Evolutionary conservation across 2,329 filamentous ascomycete genomes (phyloP).

Genomic region (Fonsecaea multimorphosa): DNA sequence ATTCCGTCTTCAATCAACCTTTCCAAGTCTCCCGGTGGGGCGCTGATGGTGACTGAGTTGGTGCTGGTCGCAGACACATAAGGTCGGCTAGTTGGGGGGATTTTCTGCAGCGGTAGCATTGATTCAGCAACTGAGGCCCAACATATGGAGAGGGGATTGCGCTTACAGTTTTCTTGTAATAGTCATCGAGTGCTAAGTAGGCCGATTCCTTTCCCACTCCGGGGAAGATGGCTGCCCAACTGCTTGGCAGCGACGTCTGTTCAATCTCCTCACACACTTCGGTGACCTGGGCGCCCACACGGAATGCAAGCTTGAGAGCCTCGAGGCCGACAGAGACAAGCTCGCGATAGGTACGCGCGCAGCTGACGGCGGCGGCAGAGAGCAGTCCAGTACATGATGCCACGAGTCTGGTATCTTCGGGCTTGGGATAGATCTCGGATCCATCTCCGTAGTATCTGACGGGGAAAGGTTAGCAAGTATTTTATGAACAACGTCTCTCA

Average conservation of each 20-base stretch:
- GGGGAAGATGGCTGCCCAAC: conserved; percentile 8
- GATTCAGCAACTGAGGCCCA: background rate
- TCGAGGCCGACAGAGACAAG: conserved; percentile 9
- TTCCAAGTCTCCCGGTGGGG: conserved; percentile 6
- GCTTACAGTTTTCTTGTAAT: conserved; percentile 2
- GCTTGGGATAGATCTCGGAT: conserved; percentile 6
- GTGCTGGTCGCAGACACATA: conserved; percentile 9
- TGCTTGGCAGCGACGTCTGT: background rate
- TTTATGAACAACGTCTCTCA: background rate
- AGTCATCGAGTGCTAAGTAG: background rate
- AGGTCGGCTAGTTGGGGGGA: conserved; percentile 5
- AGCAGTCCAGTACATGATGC: conserved; percentile 9
- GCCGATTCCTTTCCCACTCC: conserved; percentile 5
- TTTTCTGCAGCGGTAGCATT: background rate
- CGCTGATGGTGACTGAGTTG: conserved; percentile 21
- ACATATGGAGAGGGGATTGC: background rate
- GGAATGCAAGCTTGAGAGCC: conserved; percentile 8
- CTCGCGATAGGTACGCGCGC: conserved; percentile 3
- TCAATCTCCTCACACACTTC: conserved; percentile 3
- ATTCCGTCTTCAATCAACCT: background rate
- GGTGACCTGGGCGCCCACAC: background rate
- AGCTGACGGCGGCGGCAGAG: conserved; percentile 8
- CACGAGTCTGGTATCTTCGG: conserved; percentile 10
- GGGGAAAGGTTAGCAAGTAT: background rate
- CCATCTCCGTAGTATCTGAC: background rate